phyloP scores from a whole-genome alignment of 2,329 filamentous ascomycete genomes.

The Ascochyta fabae region DNA sequence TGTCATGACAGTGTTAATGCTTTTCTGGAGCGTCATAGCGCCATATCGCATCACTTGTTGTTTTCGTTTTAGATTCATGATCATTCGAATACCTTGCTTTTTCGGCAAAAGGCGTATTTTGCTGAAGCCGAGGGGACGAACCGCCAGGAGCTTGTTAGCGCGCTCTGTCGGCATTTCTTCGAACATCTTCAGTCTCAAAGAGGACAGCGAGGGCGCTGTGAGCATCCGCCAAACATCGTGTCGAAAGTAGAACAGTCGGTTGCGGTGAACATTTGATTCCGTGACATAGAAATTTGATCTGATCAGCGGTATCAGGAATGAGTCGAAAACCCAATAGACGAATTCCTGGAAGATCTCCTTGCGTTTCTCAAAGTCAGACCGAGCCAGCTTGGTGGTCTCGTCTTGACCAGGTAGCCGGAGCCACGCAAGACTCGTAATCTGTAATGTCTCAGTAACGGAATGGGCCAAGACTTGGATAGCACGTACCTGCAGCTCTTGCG shows the following conservation, averaged over 20 bases:
- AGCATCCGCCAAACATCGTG: slow-evolving; percentile 88
- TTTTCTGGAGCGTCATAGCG: slow-evolving; percentile 63
- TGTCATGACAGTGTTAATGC: slow-evolving; percentile 73
- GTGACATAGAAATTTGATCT: slow-evolving; percentile 93
- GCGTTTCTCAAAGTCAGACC: slow-evolving; percentile 76
- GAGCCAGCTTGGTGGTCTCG: slow-evolving; percentile 63
- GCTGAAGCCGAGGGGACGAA: slow-evolving; percentile 74
- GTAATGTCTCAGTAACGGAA: slow-evolving; percentile 24
- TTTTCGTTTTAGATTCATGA: slow-evolving; percentile 82
- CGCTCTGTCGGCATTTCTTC: slow-evolving; percentile 71
- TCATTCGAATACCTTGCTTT: slow-evolving; percentile 74
- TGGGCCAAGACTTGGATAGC: slow-evolving; percentile 9
- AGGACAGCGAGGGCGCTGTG: slow-evolving; percentile 72
- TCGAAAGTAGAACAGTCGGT: slow-evolving; percentile 88
- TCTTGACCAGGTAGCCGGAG: slow-evolving; percentile 63
- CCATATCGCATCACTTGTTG: slow-evolving; percentile 60
- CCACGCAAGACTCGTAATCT: slow-evolving; percentile 77
- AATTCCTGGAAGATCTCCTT: slow-evolving; percentile 82
- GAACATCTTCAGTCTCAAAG: slow-evolving; percentile 75
- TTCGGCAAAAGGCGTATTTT: slow-evolving; percentile 86
- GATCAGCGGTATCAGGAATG: slow-evolving; percentile 84
- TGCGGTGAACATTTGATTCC: slow-evolving; percentile 80
- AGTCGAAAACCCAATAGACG: slow-evolving; percentile 92
- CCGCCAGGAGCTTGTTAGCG: slow-evolving; percentile 65
- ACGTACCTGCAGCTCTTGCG: slow-evolving; percentile 75